Base-by-base conservation (phyloP, 2,329 filamentous ascomycete genomes). In the Thielaviopsis euricoi region DNA sequence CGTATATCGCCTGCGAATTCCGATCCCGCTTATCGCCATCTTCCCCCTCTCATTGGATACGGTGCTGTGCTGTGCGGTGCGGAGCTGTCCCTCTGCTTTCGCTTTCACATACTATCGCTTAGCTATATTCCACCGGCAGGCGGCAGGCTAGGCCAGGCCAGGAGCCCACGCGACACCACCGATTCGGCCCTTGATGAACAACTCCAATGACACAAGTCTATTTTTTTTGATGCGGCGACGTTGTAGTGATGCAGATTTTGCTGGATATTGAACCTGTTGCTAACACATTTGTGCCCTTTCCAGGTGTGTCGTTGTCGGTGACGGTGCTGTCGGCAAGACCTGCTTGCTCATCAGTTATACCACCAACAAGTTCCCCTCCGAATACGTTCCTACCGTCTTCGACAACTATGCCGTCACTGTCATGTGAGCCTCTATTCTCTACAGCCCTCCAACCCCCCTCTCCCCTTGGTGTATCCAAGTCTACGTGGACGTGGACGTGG, bases 331-430 rank as follows among this genome's bases (percentile, higher is more conserved):
- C 66, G 93, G 93, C 72, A 98, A 98, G 80, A 98, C 93, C 64
- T 98, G 93, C 75, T 83, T 98, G 64, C 83, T 98, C 70, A 98
- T 98, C 76, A 95, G 89, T 71, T 98, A 98, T 75, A 98, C 93
- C 64, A 98, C 93, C 63, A 98, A 98, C 80, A 97, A 97, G 69
- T 98, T 98, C 73, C 93, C 93, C 40, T 96, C 90, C 67, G 93
- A 98, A 90, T 98, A 98, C 73, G 93, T 98, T 60, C 93, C 93
- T 56, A 98, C 93, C 29, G 93, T 98, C 63, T 98, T 98, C 73
- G 93, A 98, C 74, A 98, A 98, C 76, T 98, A 98, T 80, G 93
- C 93, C 60, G 93, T 98, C 71, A 98, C 93, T 64, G 93, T 98
- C 65, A 98, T 98, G 93, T 96, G 80, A 84, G 89, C 85, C 58